Conservation (phyloP, 2,329 filamentous ascomycete genomes). For the Cercospora nicotianae region DNA sequence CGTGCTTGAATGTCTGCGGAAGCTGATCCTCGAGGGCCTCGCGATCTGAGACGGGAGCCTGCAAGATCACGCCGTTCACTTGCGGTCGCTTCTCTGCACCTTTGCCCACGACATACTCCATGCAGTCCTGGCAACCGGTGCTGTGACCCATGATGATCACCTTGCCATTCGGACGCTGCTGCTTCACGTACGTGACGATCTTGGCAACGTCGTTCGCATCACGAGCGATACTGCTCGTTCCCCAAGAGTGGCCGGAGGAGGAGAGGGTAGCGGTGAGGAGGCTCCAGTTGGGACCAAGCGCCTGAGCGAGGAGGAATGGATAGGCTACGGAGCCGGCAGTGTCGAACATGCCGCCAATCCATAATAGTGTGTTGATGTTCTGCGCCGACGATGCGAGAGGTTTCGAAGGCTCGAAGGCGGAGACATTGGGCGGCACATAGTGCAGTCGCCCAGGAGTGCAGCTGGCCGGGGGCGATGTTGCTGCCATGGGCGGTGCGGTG, state of each 20-base stretch:
- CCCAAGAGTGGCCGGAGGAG: slow-evolving; percentile 58
- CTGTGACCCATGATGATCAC: slow-evolving; percentile 70
- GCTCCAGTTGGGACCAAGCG: slow-evolving; percentile 54
- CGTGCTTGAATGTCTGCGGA: slow-evolving; percentile 46
- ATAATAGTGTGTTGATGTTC: slow-evolving; percentile 61
- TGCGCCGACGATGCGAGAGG: slow-evolving; percentile 24
- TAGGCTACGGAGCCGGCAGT: slow-evolving; percentile 67
- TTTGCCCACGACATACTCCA: slow-evolving; percentile 58
- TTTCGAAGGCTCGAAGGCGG: slow-evolving; percentile 48
- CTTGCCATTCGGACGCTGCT: slow-evolving; percentile 47
- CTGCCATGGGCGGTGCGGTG: not conserved
- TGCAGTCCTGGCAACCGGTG: slow-evolving; percentile 67
- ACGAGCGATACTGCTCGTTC: slow-evolving; percentile 51
- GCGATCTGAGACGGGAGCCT: slow-evolving; percentile 76
- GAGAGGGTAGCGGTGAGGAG: slow-evolving; percentile 45
- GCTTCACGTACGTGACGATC: slow-evolving; percentile 54
- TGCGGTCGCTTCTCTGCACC: slow-evolving; percentile 45
- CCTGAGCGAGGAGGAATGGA: slow-evolving; percentile 50
- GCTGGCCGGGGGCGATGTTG: not conserved
- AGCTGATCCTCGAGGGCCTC: slow-evolving; percentile 59
- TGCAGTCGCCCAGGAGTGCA: slow-evolving; percentile 34
- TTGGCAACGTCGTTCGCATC: slow-evolving; percentile 57
- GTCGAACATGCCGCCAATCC: slow-evolving; percentile 70
- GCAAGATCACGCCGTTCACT: slow-evolving; percentile 75
- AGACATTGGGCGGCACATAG: slow-evolving; percentile 43